Evolutionary conservation across 257 asterid genomes (phyloP).

Genomic region (Thymus quinquecostatus): DNA sequence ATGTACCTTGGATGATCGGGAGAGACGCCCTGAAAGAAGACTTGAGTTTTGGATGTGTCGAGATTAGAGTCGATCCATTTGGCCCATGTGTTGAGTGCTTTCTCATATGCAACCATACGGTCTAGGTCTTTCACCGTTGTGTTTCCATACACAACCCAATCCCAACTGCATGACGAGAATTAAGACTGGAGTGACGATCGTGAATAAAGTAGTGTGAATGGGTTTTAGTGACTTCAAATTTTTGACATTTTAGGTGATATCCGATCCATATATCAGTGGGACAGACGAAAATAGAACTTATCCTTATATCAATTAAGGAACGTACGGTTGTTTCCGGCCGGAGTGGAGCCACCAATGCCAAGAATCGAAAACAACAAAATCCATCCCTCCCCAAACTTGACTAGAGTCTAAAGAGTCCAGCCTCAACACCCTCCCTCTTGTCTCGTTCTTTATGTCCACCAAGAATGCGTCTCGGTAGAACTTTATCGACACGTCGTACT

Average conservation of each 20-base stretch:
- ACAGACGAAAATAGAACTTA: too few relatives aligned
- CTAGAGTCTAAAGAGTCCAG: conserved; percentile 38
- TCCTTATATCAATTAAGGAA: too few relatives aligned
- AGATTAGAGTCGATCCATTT: conserved; percentile 54
- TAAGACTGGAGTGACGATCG: too few relatives aligned
- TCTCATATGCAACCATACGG: conserved; percentile 47
- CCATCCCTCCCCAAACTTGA: conserved; percentile 39
- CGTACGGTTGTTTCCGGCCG: conserved; percentile 64
- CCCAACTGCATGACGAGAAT: conserved; percentile 51
- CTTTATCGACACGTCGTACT: conserved; percentile 39
- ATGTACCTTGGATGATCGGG: conserved; percentile 47
- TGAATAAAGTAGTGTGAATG: too few relatives aligned
- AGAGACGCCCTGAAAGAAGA: conserved; percentile 67
- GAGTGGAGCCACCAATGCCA: conserved; percentile 73
- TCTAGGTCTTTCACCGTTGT: conserved; percentile 45
- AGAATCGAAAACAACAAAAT: conserved; percentile 44
- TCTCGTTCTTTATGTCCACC: conserved; percentile 46
- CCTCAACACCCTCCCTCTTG: conserved; percentile 40
- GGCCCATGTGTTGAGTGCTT: conserved; percentile 58
- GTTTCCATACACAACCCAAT: conserved; percentile 47
- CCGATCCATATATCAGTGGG: too few relatives aligned
- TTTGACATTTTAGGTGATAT: too few relatives aligned
- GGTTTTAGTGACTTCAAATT: too few relatives aligned
- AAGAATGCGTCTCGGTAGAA: conserved; percentile 64
- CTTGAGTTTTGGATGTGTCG: conserved; percentile 39